Percentiles rank a stretch among this genome's conserved stretches.
Conservation (phyloP, 495 filamentous ascomycete species). For the Neurospora sp. region DNA sequence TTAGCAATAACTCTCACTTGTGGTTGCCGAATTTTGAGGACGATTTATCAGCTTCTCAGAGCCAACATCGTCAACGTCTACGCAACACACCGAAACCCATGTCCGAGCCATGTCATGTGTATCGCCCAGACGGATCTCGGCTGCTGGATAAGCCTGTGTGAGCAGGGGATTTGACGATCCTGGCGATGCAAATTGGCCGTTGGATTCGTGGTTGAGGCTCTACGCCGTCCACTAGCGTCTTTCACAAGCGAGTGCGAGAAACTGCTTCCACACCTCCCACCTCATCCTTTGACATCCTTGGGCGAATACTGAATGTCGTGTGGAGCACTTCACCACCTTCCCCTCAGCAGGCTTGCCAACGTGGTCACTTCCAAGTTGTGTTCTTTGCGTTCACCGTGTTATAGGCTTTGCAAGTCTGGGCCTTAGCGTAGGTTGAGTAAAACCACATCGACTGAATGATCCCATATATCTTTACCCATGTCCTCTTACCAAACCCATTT, state of each 20-base stretch:
- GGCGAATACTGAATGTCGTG: background rate
- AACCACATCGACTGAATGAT: background rate
- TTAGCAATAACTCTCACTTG: background rate
- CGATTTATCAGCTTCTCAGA: background rate
- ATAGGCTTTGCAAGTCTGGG: no score
- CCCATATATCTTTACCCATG: background rate
- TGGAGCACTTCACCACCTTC: background rate
- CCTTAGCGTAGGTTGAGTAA: background rate
- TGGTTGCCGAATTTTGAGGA: background rate
- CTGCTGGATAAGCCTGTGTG: background rate
- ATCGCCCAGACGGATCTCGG: background rate
- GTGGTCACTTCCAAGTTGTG: no score
- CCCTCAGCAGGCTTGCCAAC: background rate
- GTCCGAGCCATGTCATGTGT: background rate
- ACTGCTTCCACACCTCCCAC: background rate
- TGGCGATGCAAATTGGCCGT: background rate
- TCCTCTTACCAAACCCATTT: background rate
- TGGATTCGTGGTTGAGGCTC: background rate
- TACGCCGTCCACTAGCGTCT: background rate
- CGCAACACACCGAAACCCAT: background rate
- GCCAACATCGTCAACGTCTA: background rate
- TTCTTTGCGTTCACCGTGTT: no score
- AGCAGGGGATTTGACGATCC: background rate
- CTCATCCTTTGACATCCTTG: background rate
- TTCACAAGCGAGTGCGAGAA: background rate